These are phyloP conservation scores for Candida pseudoviswanathii DNA, from an alignment of 1,139 yeast genomes.

Conservation along the genomic window DNA sequence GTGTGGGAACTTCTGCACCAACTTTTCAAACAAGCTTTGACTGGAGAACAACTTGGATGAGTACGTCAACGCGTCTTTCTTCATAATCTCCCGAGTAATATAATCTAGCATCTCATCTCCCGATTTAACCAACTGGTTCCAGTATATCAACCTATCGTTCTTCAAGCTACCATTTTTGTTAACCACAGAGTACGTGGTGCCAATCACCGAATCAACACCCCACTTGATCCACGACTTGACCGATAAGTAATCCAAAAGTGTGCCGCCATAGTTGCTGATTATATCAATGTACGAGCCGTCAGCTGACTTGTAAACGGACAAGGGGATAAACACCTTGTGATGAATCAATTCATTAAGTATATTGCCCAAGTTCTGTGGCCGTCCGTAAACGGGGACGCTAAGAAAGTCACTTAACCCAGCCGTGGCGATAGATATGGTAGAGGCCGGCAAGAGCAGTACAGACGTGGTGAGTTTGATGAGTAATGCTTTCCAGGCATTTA, in stretches of 20 bases:
- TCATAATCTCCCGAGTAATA: slow-evolving; percentile 12
- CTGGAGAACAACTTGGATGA: slow-evolving; percentile 25
- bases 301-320: slow-evolving; percentile 19
- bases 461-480: slow-evolving; percentile 23
- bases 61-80: slow-evolving; percentile 19
- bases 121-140: slow-evolving; percentile 23
- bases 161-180: slow-evolving; percentile 18
- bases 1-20: slow-evolving; percentile 15
- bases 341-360: slow-evolving; percentile 30
- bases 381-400: slow-evolving; percentile 30
- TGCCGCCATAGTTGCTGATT: slow-evolving; percentile 10
- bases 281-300: slow-evolving; percentile 15
- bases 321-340: slow-evolving; percentile 26
- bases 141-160: slow-evolving; percentile 29
- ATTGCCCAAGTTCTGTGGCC: slow-evolving; percentile 27
- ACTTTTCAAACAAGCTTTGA: slow-evolving; percentile 18
- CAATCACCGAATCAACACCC: slow-evolving; percentile 14
- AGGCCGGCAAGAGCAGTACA: slow-evolving; percentile 11
- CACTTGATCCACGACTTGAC: slow-evolving; percentile 25
- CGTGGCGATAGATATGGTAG: slow-evolving; percentile 26
- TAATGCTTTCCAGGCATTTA: slow-evolving; percentile 58
- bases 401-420: slow-evolving; percentile 25
- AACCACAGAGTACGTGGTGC: slow-evolving; percentile 11
- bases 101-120: slow-evolving; percentile 17
- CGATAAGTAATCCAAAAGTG: slow-evolving; percentile 18